Conservation (phyloP, 1,284 basidiomycete species). For the Ceratorhiza oryzae-sativae region DNA sequence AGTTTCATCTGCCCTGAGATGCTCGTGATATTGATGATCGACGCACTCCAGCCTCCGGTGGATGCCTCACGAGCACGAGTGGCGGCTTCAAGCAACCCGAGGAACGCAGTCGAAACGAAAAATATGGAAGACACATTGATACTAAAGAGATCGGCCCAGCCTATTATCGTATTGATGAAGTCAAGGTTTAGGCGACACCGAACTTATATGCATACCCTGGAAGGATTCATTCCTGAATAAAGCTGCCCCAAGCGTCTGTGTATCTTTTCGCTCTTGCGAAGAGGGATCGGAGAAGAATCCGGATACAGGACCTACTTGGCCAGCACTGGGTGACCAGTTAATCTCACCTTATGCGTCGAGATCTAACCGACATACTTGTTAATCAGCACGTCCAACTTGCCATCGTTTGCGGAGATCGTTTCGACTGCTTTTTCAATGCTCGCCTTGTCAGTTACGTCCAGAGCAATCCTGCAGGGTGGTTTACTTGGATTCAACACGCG, state of each 20-base stretch:
- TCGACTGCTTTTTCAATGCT: slow-evolving; percentile 67
- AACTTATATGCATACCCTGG: slow-evolving; percentile 47
- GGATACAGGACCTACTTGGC: slow-evolving; percentile 69
- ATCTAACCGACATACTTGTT: slow-evolving; percentile 66
- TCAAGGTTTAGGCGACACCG: slow-evolving; percentile 46
- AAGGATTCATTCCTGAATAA: slow-evolving; percentile 72
- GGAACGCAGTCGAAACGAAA: slow-evolving; percentile 76
- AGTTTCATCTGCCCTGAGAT: slow-evolving; percentile 73
- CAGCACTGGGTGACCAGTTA: slow-evolving; percentile 60
- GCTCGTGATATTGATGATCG: slow-evolving; percentile 77
- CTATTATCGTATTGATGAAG: not conserved
- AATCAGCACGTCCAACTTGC: slow-evolving; percentile 76
- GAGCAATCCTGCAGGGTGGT: too few relatives aligned
- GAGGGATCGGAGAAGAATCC: slow-evolving; percentile 63
- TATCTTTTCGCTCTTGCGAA: slow-evolving; percentile 64
- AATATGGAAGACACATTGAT: slow-evolving; percentile 75
- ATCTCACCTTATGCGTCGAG: not conserved
- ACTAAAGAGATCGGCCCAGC: slow-evolving; percentile 38
- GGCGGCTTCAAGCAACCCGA: slow-evolving; percentile 75
- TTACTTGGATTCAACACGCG: too few relatives aligned
- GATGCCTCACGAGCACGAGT: slow-evolving; percentile 54
- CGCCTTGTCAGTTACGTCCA: slow-evolving; percentile 74
- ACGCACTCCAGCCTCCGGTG: slow-evolving; percentile 57
- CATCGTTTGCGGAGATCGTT: slow-evolving; percentile 62
- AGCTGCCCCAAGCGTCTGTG: slow-evolving; percentile 66